Percentiles rank a stretch among this genome's conserved stretches.
phyloP scores from a whole-genome alignment of 306 rosid genomes.

The Cucumis sativus region Cucumber_9930_V3 NC_026655.2:7701001-7701500 shows the following conservation, averaged over 20 bases:
- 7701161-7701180: neutral
- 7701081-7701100: neutral
- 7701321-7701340: conserved; percentile 40
- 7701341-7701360: conserved; percentile 63
- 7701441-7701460: conserved; percentile 23
- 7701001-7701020: neutral
- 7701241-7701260: neutral
- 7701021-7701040: neutral
- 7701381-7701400: conserved; percentile 50
- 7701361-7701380: conserved; percentile 61
- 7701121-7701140: neutral
- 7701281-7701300: neutral
- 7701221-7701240: neutral
- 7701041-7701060: neutral
- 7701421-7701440: conserved; percentile 50
- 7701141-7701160: neutral
- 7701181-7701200: neutral
- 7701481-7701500: conserved; percentile 91
- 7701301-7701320: neutral
- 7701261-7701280: neutral
- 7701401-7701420: conserved; percentile 49
- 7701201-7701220: conserved; percentile 3
- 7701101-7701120: conserved; percentile 3
- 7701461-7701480: conserved; percentile 91
- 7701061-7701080: neutral